Conservation (phyloP, 805 yeast genomes). For the Wickerhamiella siamensis region DNA sequence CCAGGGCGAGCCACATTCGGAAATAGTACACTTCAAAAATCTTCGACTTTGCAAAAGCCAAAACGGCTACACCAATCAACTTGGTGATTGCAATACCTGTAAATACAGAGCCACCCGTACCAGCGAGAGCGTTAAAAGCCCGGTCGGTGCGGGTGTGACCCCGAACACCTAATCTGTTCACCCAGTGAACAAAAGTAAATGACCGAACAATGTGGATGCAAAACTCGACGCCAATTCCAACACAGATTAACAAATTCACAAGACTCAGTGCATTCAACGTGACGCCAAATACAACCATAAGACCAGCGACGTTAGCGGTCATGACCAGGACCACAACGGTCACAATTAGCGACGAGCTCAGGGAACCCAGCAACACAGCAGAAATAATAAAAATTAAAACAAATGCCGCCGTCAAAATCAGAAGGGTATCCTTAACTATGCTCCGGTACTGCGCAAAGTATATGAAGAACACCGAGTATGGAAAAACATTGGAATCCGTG, state of each 20-base stretch:
- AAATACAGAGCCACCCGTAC: constrained; percentile 81
- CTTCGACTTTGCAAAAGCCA: constrained; percentile 75
- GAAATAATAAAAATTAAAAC: constrained; percentile 27
- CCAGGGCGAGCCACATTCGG: constrained; percentile 82
- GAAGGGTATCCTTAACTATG: constrained; percentile 40
- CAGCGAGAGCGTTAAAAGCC: constrained; percentile 44
- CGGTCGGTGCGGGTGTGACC: constrained; percentile 24
- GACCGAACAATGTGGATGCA: constrained; percentile 78
- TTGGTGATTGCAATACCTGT: constrained; percentile 87
- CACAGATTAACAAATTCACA: constrained; percentile 83
- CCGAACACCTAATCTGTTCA: constrained; percentile 21
- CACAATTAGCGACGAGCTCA: constrained; percentile 42
- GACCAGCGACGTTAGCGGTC: constrained; percentile 60
- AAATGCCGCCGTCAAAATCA: constrained; percentile 31
- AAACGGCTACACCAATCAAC: constrained; percentile 69
- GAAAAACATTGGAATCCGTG: constrained; percentile 48
- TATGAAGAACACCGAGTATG: constrained; percentile 86
- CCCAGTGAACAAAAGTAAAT: constrained; percentile 37
- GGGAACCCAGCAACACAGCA: constrained; percentile 49
- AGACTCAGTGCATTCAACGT: constrained; percentile 78
- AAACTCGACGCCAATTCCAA: constrained; percentile 87
- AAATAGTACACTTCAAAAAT: constrained; percentile 87
- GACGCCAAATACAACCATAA: constrained; percentile 60
- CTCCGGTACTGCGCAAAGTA: constrained; percentile 79
- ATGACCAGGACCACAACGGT: constrained; percentile 47